Evolutionary conservation across 495 filamentous ascomycete species (phyloP).

Genomic region (Talaromyces liani): DNA sequence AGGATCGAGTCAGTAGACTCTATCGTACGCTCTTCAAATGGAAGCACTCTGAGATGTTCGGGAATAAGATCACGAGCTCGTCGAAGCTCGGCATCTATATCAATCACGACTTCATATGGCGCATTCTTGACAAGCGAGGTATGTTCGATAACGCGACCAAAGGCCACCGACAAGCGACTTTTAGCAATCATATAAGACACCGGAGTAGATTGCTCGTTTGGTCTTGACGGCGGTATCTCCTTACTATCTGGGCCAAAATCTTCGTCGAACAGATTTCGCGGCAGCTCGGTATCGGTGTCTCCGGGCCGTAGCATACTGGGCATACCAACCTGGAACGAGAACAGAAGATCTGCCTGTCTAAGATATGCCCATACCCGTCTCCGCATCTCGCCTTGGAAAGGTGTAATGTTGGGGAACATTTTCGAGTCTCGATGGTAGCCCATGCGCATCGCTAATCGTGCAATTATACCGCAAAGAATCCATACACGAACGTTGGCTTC

Average conservation of each 20-base stretch:
- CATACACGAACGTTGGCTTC: slow-evolving; percentile 79
- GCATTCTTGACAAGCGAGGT: slow-evolving; percentile 32
- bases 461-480: slow-evolving; percentile 72
- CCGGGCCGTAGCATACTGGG: slow-evolving; percentile 80
- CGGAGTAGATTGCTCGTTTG: slow-evolving; percentile 70
- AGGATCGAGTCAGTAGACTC: slow-evolving; percentile 78
- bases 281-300: slow-evolving; percentile 80
- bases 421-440: slow-evolving; percentile 91
- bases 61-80: slow-evolving; percentile 65
- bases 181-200: slow-evolving; percentile 86
- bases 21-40: slow-evolving; percentile 66
- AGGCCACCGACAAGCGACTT: slow-evolving; percentile 53
- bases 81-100: slow-evolving; percentile 69
- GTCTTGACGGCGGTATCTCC: slow-evolving; percentile 66
- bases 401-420: slow-evolving; percentile 71
- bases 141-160: slow-evolving; percentile 53
- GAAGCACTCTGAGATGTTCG: slow-evolving; percentile 66
- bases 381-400: slow-evolving; percentile 88
- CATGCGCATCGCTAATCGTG: slow-evolving; percentile 85
- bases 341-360: slow-evolving; percentile 70
- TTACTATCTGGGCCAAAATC: slow-evolving; percentile 79
- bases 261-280: slow-evolving; percentile 88
- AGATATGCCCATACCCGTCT: slow-evolving; percentile 84
- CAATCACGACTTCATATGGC: slow-evolving; percentile 80
- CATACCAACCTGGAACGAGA: slow-evolving; percentile 85